Base-by-base conservation (phyloP, 495 filamentous ascomycete genomes). In the Penicillium bialowiezense region DNA sequence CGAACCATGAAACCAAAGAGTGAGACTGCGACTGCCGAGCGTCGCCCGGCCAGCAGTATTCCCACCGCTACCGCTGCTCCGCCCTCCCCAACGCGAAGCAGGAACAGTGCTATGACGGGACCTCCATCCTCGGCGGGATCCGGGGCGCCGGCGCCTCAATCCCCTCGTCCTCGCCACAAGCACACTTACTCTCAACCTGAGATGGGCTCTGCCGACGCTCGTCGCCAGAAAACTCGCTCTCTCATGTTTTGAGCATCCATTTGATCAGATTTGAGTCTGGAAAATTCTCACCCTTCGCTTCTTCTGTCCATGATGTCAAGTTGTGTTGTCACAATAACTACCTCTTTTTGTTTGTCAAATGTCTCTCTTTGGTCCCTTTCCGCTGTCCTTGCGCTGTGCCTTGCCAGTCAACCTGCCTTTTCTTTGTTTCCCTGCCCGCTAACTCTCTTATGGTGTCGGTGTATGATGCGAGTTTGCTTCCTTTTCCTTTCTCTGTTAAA, bases 101-200 rank as follows among this genome's bases (percentile, higher is more conserved):
- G 68, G 17, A 37, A 50, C 13, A 64, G 58, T 42, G 49, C 32
- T 21, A 47, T 47, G 32, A 51, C 50, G 41, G 55, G 38, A 28
- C 61, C 65, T 33, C 53, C 68, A 36, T 48, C 68, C 42, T 62
- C 68, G 37, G 56, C 62, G 33, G 62, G 62, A 42, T 52, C 60
- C 32, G 52, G 44, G 50, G 55, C 57, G 56, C 60, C 47, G 50
- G 61, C 58, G 51, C 45, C 67, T 26, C 54, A 53, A 28, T 58
- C 65, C 34, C 39, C 51, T 13, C 61, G 60, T 20, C 66, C 70
- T 24, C 54, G 65, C 40, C 72, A 75, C 58, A 69, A 69, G 42
- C 69, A 75, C 50, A 71, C 71, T 2, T 52, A 64, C n/a, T 75
- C 72, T 13, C 72, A 75, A 42, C 72, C 72, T 14, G 72, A 75